Conservation (phyloP, 2,329 filamentous ascomycete species). For the Cordyceps militaris region DNA sequence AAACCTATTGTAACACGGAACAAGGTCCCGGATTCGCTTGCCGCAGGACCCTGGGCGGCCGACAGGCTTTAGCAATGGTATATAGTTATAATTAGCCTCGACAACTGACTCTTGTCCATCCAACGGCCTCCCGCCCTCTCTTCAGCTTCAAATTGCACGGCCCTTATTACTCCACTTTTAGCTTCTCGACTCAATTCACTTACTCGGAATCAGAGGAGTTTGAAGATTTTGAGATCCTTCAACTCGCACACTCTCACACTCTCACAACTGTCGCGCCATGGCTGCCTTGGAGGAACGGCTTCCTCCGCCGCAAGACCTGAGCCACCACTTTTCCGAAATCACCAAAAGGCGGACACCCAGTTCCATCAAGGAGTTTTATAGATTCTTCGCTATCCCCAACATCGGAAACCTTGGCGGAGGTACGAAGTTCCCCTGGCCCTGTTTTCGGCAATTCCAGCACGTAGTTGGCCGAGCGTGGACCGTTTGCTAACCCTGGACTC, state of each 20-base stretch:
- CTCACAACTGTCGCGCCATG: neutral
- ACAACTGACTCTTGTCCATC: neutral
- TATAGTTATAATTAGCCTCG: slow-evolving; percentile 1
- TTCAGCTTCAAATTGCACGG: neutral
- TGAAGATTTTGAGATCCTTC: neutral
- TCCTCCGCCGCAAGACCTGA: slow-evolving; percentile 59
- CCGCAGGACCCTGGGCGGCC: neutral
- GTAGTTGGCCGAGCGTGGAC: neutral
- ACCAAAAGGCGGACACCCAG: slow-evolving; percentile 60
- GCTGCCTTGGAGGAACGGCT: neutral
- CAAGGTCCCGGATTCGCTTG: neutral
- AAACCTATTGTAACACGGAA: neutral
- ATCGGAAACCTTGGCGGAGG: slow-evolving; percentile 57
- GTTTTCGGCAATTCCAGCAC: neutral
- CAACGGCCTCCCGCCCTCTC: neutral
- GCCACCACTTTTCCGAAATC: slow-evolving; percentile 67
- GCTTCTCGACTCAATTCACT: neutral
- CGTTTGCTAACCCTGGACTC: neutral
- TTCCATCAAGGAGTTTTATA: slow-evolving; percentile 75
- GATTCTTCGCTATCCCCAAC: slow-evolving; percentile 65
- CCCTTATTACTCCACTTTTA: slow-evolving; percentile 7
- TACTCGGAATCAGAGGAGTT: neutral
- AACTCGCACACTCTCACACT: neutral
- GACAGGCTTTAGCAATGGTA: neutral
- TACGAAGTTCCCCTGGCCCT: slow-evolving; percentile 26